A percentile compares a stretch with the other conserved stretches of the same genome.
Evolutionary conservation across 1,284 basidiomycete species (phyloP).

Genomic region (Golubevia sp.): DNA sequence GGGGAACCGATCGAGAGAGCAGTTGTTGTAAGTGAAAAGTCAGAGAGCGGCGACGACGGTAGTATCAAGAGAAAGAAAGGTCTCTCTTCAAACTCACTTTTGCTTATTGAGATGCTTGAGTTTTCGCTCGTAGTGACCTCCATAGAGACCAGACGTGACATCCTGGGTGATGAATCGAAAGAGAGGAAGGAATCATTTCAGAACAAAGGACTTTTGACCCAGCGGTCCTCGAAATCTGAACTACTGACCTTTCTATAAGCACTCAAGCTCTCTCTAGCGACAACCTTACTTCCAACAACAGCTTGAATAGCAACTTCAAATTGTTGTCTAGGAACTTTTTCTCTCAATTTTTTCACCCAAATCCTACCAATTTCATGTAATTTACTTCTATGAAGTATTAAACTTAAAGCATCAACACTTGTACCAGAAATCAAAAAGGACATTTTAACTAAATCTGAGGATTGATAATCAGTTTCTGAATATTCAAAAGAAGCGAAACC

Average conservation of each 20-base stretch:
- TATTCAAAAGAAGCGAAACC: conserved; percentile 59
- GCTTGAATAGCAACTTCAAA: conserved; percentile 75
- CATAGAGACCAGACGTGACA: conserved; percentile 91
- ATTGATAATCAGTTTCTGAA: conserved; percentile 36
- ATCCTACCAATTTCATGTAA: conserved; percentile 26
- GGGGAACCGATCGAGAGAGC: neutral
- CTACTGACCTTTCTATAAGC: conserved; percentile 18
- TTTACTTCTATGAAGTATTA: conserved; percentile 52
- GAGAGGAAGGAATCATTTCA: too few relatives aligned
- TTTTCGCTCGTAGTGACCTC: conserved; percentile 67
- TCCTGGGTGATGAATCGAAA: conserved; percentile 69
- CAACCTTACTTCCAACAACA: conserved; percentile 78
- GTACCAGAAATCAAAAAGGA: conserved; percentile 44
- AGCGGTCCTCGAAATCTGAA: too few relatives aligned
- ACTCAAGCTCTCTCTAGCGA: conserved; percentile 77
- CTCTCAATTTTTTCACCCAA: conserved; percentile 51
- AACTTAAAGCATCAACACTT: conserved; percentile 47
- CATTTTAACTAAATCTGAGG: conserved; percentile 51
- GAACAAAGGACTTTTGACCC: too few relatives aligned
- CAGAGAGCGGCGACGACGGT: too few relatives aligned
- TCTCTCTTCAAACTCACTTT: conserved; percentile 14
- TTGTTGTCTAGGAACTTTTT: conserved; percentile 76
- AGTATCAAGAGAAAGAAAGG: too few relatives aligned
- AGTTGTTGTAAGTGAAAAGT: too few relatives aligned
- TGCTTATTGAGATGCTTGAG: conserved; percentile 52